Percentiles rank a stretch among this genome's conserved stretches.
These are phyloP conservation scores for Pyrus pyrifolia DNA, from an alignment of 306 rosid species.

Conservation along the genomic window DNA sequence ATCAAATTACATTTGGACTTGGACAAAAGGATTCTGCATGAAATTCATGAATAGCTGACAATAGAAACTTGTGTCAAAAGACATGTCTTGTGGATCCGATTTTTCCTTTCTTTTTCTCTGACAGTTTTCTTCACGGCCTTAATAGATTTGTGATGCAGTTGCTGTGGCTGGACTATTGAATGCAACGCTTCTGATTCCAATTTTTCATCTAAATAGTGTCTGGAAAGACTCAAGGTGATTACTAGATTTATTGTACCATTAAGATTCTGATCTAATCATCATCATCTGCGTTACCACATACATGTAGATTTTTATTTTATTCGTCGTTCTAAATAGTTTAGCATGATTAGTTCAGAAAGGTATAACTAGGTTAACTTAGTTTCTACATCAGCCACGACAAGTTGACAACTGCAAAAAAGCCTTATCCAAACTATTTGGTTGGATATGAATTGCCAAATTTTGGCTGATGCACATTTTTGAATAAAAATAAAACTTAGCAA, in stretches of 20 bases:
- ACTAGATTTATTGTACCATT: neutral
- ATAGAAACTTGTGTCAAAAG: neutral
- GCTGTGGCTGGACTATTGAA: constrained; percentile 96
- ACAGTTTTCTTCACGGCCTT: constrained; percentile 7
- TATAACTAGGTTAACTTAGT: neutral
- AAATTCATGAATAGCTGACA: neutral
- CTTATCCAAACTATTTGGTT: neutral
- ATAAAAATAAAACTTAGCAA: neutral
- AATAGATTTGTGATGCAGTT: constrained; percentile 93
- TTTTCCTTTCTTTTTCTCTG: neutral
- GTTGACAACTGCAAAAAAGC: neutral
- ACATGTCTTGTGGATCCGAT: constrained; percentile 8
- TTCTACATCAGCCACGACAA: neutral
- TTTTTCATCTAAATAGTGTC: constrained; percentile 91
- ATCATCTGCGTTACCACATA: neutral
- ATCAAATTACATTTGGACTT: neutral
- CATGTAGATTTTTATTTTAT: neutral
- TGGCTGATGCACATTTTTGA: neutral
- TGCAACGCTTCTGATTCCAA: constrained; percentile 90
- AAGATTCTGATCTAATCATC: neutral
- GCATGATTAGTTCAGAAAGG: neutral
- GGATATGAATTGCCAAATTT: neutral
- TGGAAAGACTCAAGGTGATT: constrained; percentile 92
- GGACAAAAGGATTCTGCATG: neutral
- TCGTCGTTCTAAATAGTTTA: neutral